Evolutionary conservation across 2,329 filamentous ascomycete genomes (phyloP), one percentile per base, ranked within the genome.

Genomic region (Trichoderma sp.): DNA sequence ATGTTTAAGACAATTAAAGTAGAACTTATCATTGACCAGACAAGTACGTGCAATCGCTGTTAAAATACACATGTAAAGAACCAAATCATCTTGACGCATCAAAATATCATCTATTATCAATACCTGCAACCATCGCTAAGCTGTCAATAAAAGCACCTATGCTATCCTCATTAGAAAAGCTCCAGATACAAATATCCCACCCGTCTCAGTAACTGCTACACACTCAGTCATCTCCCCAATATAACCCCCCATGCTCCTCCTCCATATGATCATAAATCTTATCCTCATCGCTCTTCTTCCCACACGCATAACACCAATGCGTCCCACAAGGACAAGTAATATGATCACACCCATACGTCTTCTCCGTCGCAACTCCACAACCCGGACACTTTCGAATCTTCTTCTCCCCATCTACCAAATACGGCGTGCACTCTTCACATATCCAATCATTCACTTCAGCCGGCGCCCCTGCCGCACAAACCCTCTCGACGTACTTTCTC

Each of bases 271-370:
- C 12, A 76, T 87, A 87, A 29, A 87, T 85, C 3, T 76, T 64
- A 0, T 62, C 50, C 3, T 68, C 65, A 4, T 76, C 75, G 14
- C 80, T 81, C 18, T 77, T 76, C 75, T 81, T 75, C 0, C 85
- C 83, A 76, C 83, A 87, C 12, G 81, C 79, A 80, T 82, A 87
- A 74, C 85, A 87, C 85, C 85, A 86, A 75, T 86, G 82, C 18
- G 77, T 78, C 2, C 79, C 78, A 45, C 83, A 85, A 9, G 82
- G 78, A 76, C 84, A 86, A 6, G 68, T 77, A 3, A 87, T 86
- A 76, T 87, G 85, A 27, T 83, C 83, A 62, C 85, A 86, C 1
- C 85, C 85, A 3, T 78, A 77, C 21, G 80, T 77, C 78, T 84
- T 85, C 77, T 85, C 76, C 9, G 85, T 86, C 69, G 81, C 78